These are phyloP conservation scores for Aleurites moluccanus DNA, from an alignment of 441 rosid species.

Conservation along the genomic window DNA sequence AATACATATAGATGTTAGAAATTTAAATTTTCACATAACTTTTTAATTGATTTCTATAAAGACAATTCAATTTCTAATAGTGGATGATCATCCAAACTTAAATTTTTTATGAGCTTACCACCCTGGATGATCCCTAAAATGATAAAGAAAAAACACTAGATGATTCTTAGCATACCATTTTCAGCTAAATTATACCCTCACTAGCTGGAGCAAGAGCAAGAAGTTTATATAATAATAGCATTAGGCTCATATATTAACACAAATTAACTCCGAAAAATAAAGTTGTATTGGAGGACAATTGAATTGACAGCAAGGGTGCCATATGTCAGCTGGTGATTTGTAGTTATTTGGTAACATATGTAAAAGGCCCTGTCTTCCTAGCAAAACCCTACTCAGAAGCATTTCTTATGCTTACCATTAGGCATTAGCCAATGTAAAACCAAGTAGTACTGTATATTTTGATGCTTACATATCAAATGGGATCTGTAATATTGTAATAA, in stretches of 20 bases:
- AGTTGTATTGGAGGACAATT: not conserved
- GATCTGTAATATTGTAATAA: not conserved
- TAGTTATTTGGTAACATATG: not conserved
- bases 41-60: not conserved
- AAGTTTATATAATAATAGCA: no score
- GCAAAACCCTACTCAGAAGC: not conserved
- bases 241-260: no score
- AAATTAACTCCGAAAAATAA: no score
- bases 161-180: slow-evolving; percentile 6
- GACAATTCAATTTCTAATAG: not conserved
- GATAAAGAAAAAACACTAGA: not conserved
- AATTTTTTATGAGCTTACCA: not conserved
- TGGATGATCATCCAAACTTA: not conserved
- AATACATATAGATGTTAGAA: no score
- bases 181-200: not conserved
- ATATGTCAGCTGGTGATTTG: slow-evolving; percentile 13
- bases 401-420: not conserved
- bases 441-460: no score
- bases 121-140: no score
- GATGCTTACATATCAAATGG: not conserved
- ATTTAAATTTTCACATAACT: no score
- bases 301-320: not conserved
- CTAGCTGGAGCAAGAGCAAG: not conserved
- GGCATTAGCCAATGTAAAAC: not conserved
- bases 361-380: not conserved